phyloP scores from a whole-genome alignment of 352 stramenopile species.

The Globisporangium abappressorium region DNA sequence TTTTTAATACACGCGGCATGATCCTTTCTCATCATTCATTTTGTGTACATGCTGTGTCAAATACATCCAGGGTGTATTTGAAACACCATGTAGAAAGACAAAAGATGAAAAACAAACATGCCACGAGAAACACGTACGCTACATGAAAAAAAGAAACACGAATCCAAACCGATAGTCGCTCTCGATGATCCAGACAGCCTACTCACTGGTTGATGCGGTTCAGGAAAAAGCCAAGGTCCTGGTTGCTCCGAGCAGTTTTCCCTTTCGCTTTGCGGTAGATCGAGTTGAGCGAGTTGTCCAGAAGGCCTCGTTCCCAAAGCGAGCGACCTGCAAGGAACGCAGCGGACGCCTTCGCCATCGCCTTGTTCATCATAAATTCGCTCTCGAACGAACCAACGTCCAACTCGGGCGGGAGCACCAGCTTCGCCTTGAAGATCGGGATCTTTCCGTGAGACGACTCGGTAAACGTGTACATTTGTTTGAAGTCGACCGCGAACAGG shows the following conservation, averaged over 20 bases:
- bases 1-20: neutral
- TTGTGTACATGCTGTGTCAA: neutral
- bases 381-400: conserved; percentile 44
- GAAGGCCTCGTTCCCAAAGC: conserved; percentile 41
- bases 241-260: conserved; percentile 30
- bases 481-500: conserved; percentile 51
- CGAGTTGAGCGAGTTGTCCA: conserved; percentile 73
- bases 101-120: neutral
- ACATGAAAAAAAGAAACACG: neutral
- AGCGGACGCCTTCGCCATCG: conserved; percentile 47
- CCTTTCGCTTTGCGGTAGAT: conserved; percentile 66
- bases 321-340: conserved; percentile 60
- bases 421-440: conserved; percentile 45
- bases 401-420: conserved; percentile 55
- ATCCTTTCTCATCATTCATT: neutral
- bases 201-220: conserved; percentile 27
- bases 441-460: conserved; percentile 29
- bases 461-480: conserved; percentile 51
- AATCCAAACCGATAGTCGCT: neutral
- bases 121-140: neutral
- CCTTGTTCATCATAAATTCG: conserved; percentile 50
- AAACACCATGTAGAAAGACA: neutral
- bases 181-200: neutral
- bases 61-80: conserved; percentile 6
- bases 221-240: conserved; percentile 61